These are phyloP conservation scores for Aspergillus ostianus DNA, from an alignment of 495 filamentous ascomycete genomes.

Conservation along the genomic window DNA sequence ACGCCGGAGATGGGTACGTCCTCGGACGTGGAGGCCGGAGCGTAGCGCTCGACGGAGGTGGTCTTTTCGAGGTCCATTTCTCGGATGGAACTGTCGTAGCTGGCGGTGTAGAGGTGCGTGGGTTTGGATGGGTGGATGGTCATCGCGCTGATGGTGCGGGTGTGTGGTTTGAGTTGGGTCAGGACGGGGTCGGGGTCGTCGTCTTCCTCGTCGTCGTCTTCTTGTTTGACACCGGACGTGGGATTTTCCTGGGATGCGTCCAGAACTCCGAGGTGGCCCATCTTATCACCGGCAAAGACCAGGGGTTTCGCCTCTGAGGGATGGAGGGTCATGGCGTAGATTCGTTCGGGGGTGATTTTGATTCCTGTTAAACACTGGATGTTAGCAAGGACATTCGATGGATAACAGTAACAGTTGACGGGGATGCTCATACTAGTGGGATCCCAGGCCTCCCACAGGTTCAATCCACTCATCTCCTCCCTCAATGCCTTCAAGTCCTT, in stretches of 20 bases:
- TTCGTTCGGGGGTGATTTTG: slow-evolving; percentile 87
- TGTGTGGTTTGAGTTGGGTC: slow-evolving; percentile 83
- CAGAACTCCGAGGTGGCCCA: slow-evolving; percentile 90
- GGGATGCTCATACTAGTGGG: slow-evolving; percentile 61
- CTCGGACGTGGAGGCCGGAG: slow-evolving; percentile 61
- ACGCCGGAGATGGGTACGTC: slow-evolving; percentile 81
- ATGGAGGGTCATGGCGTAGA: slow-evolving; percentile 88
- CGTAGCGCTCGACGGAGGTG: slow-evolving; percentile 74
- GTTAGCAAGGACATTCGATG: slow-evolving; percentile 8
- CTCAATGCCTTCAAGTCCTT: slow-evolving; percentile 72
- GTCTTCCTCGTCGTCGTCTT: slow-evolving; percentile 52
- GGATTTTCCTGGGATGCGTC: slow-evolving; percentile 75
- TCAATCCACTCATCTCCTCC: slow-evolving; percentile 74
- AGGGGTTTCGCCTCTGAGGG: slow-evolving; percentile 80
- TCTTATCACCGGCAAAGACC: slow-evolving; percentile 94
- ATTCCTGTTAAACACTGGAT: slow-evolving; percentile 56
- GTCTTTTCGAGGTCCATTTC: slow-evolving; percentile 81
- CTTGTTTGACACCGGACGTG: slow-evolving; percentile 22
- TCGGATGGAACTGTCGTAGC: slow-evolving; percentile 93
- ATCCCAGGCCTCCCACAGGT: slow-evolving; percentile 77
- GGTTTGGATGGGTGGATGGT: slow-evolving; percentile 69
- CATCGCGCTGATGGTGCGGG: slow-evolving; percentile 83
- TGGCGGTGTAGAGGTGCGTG: slow-evolving; percentile 71
- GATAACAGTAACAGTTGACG: not conserved
- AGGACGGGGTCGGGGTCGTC: slow-evolving; percentile 72